phyloP scores from a whole-genome alignment of 2,329 filamentous ascomycete species.

The Calonectria honghensis region DNA sequence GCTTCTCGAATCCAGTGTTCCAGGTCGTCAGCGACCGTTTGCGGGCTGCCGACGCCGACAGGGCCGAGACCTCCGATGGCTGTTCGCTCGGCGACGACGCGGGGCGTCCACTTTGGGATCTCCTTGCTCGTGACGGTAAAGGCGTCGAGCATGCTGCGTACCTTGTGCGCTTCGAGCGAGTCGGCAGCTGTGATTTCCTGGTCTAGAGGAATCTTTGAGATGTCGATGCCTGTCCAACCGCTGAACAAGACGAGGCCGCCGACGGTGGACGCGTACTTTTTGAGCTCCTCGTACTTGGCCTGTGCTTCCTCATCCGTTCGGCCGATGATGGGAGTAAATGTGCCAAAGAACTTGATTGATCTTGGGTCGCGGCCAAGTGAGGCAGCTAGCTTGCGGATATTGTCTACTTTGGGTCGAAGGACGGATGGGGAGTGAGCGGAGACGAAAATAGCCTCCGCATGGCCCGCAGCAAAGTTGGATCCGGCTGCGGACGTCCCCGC shows the following conservation, averaged over 20 bases:
- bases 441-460: conserved; percentile 78
- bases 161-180: conserved; percentile 71
- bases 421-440: conserved; percentile 71
- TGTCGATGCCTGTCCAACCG: conserved; percentile 77
- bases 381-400: conserved; percentile 71
- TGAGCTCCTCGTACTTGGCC: conserved; percentile 69
- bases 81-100: conserved; percentile 63
- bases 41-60: conserved; percentile 61
- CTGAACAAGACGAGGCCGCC: conserved; percentile 74
- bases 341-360: conserved; percentile 74
- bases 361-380: conserved; percentile 72
- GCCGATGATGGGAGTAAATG: conserved; percentile 70
- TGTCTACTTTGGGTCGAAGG: conserved; percentile 69
- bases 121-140: conserved; percentile 69
- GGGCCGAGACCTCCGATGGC: conserved; percentile 64
- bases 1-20: conserved; percentile 66
- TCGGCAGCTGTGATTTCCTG: conserved; percentile 74
- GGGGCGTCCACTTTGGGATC: conserved; percentile 66
- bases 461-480: conserved; percentile 72
- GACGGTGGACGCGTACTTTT: conserved; percentile 71
- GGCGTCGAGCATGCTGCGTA: conserved; percentile 68
- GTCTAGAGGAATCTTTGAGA: conserved; percentile 74
- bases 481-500: conserved; percentile 76
- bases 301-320: conserved; percentile 71
- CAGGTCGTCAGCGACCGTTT: conserved; percentile 66